Evolutionary conservation across 768 basidiomycete genomes (phyloP), one percentile per base, ranked within the genome.

Genomic region (Obba rivulosa): DNA sequence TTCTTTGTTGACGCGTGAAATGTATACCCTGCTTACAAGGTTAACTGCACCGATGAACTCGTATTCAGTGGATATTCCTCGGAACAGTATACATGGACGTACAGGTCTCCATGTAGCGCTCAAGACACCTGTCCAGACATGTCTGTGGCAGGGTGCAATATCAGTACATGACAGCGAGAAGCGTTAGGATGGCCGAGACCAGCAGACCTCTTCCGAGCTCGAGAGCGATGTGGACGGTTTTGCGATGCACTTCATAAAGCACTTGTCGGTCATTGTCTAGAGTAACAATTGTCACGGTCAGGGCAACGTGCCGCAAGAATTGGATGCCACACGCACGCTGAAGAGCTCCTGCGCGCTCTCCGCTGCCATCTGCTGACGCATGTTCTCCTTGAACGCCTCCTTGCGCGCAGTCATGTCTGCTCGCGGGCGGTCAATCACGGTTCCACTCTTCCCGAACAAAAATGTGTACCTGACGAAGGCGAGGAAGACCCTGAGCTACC

Each of bases 51-150:
- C n/a, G 37, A 34, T 13, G 23, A 35, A 43, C 31, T 54, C 43
- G 31, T 52, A 16, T 17, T 16, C 28, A 22, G 18, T 24, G 17
- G 21, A 34, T 44, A 21, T 22, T 25, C 14, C 9, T 14, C 28
- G 22, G 48, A 14, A 38, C 24, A 44, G 17, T 28, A 21, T 1
- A 38, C n/a, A 16, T 9, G 3, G n/a, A 78, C 87, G 70, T 58
- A 90, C 89, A 91, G 31, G 86, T 86, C 66, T 92, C 87, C 71
- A 92, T 72, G 62, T 90, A 92, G 38, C 87, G 79, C 45, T 90
- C 87, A 58, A 90, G 71, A 62, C 90, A 92, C 49, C 80, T 73
- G 5, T 78, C 69, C 37, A 92, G 69, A 57, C 90, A 92, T 22
- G 81, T 81, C 90, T 92, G 49, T 2, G 34, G 16, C 3, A 31